These are phyloP conservation scores for Diutina catenulata DNA, from an alignment of 1,139 yeast species.

Conservation along the genomic window DNA sequence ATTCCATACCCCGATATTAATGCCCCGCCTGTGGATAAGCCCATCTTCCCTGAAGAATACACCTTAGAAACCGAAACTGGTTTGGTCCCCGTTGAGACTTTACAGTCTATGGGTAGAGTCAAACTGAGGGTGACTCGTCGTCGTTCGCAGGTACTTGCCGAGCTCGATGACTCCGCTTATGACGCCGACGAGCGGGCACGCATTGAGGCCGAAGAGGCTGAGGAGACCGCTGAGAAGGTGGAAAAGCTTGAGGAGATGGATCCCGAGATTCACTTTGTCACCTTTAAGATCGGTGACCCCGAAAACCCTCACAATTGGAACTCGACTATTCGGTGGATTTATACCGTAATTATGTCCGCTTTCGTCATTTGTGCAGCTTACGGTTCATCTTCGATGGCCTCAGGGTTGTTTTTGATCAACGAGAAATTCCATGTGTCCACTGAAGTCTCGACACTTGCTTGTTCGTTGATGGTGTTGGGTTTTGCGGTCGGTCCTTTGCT, in stretches of 20 bases:
- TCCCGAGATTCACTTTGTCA: slow-evolving; percentile 69
- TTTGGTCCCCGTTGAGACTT: slow-evolving; percentile 65
- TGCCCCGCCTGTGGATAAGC: slow-evolving; percentile 48
- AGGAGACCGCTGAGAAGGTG: slow-evolving; percentile 5
- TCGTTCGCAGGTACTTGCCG: slow-evolving; percentile 1
- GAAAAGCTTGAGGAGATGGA: slow-evolving; percentile 23
- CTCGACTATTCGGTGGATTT: slow-evolving; percentile 42
- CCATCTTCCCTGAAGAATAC: slow-evolving; percentile 87
- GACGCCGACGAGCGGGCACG: background rate
- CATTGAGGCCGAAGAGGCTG: background rate
- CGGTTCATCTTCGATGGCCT: slow-evolving; percentile 85
- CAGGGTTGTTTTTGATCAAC: slow-evolving; percentile 57
- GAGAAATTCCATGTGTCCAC: slow-evolving; percentile 55
- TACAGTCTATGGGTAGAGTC: slow-evolving; percentile 55
- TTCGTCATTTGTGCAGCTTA: slow-evolving; percentile 80
- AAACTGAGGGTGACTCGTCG: slow-evolving; percentile 15
- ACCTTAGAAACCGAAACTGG: slow-evolving; percentile 82
- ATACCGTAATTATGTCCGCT: slow-evolving; percentile 53
- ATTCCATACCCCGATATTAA: slow-evolving; percentile 45
- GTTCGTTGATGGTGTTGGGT: slow-evolving; percentile 82
- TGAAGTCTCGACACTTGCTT: slow-evolving; percentile 71
- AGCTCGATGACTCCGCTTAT: slow-evolving; percentile 8
- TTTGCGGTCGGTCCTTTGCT: slow-evolving; percentile 79
- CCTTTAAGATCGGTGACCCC: slow-evolving; percentile 65
- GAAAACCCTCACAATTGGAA: slow-evolving; percentile 86